These are phyloP conservation scores for Lactifluus pinguis DNA, from an alignment of 768 basidiomycete genomes.

Conservation along the genomic window DNA sequence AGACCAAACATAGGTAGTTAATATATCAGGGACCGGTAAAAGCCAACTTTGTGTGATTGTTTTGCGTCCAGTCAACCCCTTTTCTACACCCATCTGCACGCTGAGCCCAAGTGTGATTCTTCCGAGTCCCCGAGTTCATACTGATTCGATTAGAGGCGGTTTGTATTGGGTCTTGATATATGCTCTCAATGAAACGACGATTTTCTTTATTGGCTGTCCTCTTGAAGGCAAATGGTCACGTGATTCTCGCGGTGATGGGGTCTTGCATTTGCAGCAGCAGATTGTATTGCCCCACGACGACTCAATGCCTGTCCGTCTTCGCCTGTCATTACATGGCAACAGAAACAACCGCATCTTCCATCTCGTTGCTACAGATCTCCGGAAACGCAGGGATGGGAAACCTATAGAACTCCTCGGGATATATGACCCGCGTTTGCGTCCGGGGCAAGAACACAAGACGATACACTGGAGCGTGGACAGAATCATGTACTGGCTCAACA, in stretches of 20 bases:
- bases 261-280: too few relatives aligned
- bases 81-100: not conserved
- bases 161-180: too few relatives aligned
- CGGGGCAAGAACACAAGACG: conserved; percentile 50
- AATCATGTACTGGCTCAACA: conserved; percentile 81
- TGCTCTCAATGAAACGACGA: too few relatives aligned
- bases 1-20: conserved; percentile 24
- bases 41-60: too few relatives aligned
- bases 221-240: not conserved
- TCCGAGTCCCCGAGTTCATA: not conserved
- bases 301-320: conserved; percentile 75
- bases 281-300: not conserved
- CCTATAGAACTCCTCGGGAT: conserved; percentile 84
- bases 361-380: conserved; percentile 72
- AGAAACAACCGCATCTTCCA: conserved; percentile 73
- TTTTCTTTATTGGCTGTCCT: too few relatives aligned
- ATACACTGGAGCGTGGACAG: conserved; percentile 88
- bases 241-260: not conserved
- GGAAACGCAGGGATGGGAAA: conserved; percentile 66
- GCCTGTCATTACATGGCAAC: conserved; percentile 74
- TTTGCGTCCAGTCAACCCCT: not conserved
- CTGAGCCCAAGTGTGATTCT: not conserved
- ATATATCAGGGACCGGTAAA: not conserved
- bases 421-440: conserved; percentile 61
- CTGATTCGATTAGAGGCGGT: too few relatives aligned